A percentile compares a stretch with the other conserved stretches of the same genome.
Evolutionary conservation across 495 filamentous ascomycete species (phyloP).

Genomic region (Penicillium argentinense): DNA sequence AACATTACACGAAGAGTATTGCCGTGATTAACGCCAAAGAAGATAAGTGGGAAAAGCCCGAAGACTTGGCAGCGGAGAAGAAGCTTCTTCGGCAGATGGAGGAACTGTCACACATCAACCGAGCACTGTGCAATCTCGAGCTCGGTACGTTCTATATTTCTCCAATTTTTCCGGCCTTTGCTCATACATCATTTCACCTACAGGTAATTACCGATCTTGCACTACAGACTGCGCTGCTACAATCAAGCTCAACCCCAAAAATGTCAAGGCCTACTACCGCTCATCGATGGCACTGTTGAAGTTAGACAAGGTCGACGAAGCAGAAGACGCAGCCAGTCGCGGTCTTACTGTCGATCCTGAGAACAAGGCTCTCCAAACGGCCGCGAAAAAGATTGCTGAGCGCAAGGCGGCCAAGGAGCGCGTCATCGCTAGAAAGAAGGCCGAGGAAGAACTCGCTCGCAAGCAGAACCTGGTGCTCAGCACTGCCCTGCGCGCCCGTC

Average conservation of each 20-base stretch:
- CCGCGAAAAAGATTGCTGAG: constrained; percentile 55
- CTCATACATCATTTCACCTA: constrained; percentile 7
- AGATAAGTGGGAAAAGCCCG: constrained; percentile 50
- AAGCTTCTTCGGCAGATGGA: constrained; percentile 59
- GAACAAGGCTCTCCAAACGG: constrained; percentile 56
- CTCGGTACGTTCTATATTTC: constrained; percentile 47
- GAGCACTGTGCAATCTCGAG: constrained; percentile 82
- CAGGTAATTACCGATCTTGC: constrained; percentile 81
- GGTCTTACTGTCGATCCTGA: constrained; percentile 67
- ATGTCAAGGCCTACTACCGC: constrained; percentile 89
- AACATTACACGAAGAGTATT: constrained; percentile 87
- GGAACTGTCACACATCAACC: constrained; percentile 79
- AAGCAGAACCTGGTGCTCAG: constrained; percentile 59
- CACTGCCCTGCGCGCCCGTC: constrained; percentile 72
- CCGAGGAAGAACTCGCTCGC: constrained; percentile 51
- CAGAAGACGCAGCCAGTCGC: constrained; percentile 68
- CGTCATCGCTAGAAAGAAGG: constrained; percentile 37
- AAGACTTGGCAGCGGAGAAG: constrained; percentile 52
- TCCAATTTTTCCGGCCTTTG: neutral
- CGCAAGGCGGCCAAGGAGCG: constrained; percentile 41
- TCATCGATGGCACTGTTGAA: constrained; percentile 72
- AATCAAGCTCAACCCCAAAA: constrained; percentile 70
- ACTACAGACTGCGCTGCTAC: constrained; percentile 80
- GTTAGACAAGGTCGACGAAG: constrained; percentile 70
- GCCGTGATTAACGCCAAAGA: constrained; percentile 60